Conservation (phyloP, 2,329 filamentous ascomycete genomes). For the Stemphylium beticola region DNA sequence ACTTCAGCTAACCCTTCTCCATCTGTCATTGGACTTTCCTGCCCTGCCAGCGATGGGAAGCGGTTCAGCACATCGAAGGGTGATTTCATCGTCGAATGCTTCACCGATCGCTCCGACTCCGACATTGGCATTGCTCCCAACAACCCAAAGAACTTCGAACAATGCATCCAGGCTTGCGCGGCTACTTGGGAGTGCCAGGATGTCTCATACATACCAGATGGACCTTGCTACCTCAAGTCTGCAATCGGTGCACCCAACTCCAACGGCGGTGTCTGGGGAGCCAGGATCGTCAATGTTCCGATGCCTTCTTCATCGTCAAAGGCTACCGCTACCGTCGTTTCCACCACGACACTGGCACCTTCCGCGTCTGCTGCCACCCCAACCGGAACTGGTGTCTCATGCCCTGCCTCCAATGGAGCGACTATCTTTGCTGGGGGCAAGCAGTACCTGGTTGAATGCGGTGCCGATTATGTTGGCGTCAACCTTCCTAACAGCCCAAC, state of each 20-base stretch:
- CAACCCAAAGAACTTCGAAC: neutral
- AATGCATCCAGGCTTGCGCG: conserved; percentile 16
- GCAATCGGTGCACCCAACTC: conserved; percentile 9
- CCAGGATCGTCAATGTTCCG: conserved; percentile 4
- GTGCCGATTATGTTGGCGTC: conserved; percentile 10
- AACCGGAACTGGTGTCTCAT: conserved; percentile 6
- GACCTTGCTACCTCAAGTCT: conserved; percentile 18
- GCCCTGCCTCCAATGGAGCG: conserved; percentile 12
- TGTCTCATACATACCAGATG: conserved; percentile 19
- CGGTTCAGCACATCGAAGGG: conserved; percentile 11
- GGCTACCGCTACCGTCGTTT: neutral
- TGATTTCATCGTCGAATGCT: conserved; percentile 22
- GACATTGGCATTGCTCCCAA: conserved; percentile 10
- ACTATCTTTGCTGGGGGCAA: conserved; percentile 1
- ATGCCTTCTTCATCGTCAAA: neutral
- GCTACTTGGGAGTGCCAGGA: conserved; percentile 5
- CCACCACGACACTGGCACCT: neutral
- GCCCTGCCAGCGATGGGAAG: conserved; percentile 13
- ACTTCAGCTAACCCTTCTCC: neutral
- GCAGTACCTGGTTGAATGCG: conserved; percentile 16
- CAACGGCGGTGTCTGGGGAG: conserved; percentile 16
- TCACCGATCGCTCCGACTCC: conserved; percentile 6
- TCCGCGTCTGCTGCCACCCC: neutral
- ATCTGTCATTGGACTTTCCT: conserved; percentile 1
- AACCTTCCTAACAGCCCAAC: conserved; percentile 10